These are phyloP conservation scores for Canavalia ensiformis DNA, from an alignment of 306 rosid species.

Conservation along the genomic window DNA sequence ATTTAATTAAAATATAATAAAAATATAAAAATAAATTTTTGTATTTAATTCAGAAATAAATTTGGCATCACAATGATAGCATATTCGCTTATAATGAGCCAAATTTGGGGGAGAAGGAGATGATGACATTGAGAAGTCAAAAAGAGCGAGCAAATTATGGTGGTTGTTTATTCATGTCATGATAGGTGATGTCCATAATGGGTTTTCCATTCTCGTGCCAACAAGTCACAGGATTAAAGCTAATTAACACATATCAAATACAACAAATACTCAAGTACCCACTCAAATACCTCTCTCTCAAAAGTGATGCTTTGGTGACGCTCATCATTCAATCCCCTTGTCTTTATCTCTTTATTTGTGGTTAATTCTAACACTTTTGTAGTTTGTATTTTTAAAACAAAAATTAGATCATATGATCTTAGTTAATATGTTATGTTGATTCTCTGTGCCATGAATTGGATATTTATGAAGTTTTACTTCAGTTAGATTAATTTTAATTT, in stretches of 20 bases:
- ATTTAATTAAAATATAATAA: background rate
- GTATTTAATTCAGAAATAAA: conserved; percentile 30
- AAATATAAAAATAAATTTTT: conserved; percentile 18
- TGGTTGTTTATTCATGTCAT: conserved; percentile 40
- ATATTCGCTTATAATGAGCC: conserved; percentile 48
- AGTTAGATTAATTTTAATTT: background rate
- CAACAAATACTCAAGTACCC: conserved; percentile 64
- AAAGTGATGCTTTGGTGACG: conserved; percentile 62
- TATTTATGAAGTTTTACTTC: too few relatives aligned
- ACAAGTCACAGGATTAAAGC: conserved; percentile 28
- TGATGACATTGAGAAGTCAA: conserved; percentile 51
- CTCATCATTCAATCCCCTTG: conserved; percentile 61
- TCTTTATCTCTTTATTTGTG: conserved; percentile 55
- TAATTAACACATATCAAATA: conserved; percentile 37
- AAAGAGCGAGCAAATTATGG: conserved; percentile 21
- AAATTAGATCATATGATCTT: background rate
- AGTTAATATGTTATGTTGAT: conserved; percentile 23
- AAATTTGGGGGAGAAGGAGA: conserved; percentile 34
- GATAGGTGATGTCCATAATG: conserved; percentile 29
- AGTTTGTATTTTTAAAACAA: conserved; percentile 31
- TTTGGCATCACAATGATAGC: conserved; percentile 25
- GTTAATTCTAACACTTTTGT: conserved; percentile 38
- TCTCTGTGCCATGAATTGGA: background rate
- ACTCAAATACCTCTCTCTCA: conserved; percentile 57
- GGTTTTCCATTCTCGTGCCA: conserved; percentile 29